phyloP scores from a whole-genome alignment of 495 filamentous ascomycete species.

The Penicillium flavigenum region DNA sequence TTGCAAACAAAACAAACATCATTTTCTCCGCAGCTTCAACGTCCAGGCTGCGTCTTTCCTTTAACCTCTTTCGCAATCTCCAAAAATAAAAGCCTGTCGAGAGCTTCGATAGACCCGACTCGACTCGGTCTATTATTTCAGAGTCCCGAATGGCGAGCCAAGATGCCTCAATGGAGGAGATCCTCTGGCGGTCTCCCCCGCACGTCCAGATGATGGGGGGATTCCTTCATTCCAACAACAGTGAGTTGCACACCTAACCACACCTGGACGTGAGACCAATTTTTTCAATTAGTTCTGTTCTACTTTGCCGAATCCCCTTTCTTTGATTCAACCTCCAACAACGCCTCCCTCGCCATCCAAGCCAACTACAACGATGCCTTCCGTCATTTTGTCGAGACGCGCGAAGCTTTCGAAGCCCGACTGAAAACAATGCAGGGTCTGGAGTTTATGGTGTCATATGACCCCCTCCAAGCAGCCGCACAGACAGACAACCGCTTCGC shows the following conservation, averaged over 20 bases:
- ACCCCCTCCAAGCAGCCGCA: slow-evolving; percentile 62
- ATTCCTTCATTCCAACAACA: slow-evolving; percentile 51
- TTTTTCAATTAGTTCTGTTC: slow-evolving; percentile 59
- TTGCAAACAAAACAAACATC: slow-evolving; percentile 44
- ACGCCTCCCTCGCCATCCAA: slow-evolving; percentile 73
- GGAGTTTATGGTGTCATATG: slow-evolving; percentile 78
- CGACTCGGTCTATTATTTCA: background rate
- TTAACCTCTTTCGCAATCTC: background rate
- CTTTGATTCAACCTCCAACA: slow-evolving; percentile 88
- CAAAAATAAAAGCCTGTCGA: background rate
- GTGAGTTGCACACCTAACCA: slow-evolving; percentile 25
- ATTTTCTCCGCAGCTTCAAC: slow-evolving; percentile 22
- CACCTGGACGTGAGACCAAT: background rate
- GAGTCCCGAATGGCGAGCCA: slow-evolving; percentile 40
- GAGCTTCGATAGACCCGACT: background rate
- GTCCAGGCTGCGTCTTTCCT: slow-evolving; percentile 5
- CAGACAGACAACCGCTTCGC: slow-evolving; percentile 58
- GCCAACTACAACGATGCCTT: slow-evolving; percentile 70
- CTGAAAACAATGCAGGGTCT: slow-evolving; percentile 77
- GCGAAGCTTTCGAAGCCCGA: slow-evolving; percentile 74
- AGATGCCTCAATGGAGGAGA: slow-evolving; percentile 71
- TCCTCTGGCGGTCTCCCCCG: slow-evolving; percentile 66
- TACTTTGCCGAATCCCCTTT: slow-evolving; percentile 92
- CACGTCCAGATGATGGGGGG: slow-evolving; percentile 60
- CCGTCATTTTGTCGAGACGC: slow-evolving; percentile 61